These are phyloP conservation scores for Brettanomyces nanus DNA, from an alignment of 805 yeast species.

Conservation along the genomic window DNA sequence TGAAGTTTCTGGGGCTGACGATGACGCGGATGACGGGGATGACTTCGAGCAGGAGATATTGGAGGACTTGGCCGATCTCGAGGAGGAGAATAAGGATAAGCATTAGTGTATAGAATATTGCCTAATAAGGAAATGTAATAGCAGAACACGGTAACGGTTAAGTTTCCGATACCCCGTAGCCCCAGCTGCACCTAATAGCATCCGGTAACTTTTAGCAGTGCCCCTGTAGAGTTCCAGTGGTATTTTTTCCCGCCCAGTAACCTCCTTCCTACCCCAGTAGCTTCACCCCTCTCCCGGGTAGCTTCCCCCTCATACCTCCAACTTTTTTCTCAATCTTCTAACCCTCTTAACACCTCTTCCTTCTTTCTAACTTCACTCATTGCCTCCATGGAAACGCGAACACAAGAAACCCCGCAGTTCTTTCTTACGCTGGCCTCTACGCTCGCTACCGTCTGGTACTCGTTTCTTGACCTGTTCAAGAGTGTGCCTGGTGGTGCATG, in stretches of 20 bases:
- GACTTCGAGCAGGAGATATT: constrained; percentile 42
- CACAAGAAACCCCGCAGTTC: constrained; percentile 18
- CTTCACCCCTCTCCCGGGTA: no score
- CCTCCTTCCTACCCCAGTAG: no score
- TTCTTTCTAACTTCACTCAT: constrained; percentile 7
- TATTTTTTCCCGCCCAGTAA: no score
- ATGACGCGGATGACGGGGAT: constrained; percentile 31
- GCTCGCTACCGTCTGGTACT: constrained; percentile 20
- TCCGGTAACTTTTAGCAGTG: no score
- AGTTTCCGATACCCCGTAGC: no score
- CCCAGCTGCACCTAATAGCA: no score
- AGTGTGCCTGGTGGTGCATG: constrained; percentile 49
- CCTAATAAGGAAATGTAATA: not conserved
- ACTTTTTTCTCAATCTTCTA: no score
- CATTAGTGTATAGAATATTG: not conserved
- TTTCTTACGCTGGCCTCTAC: constrained; percentile 20
- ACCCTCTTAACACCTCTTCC: no score
- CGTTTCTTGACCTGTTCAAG: constrained; percentile 14
- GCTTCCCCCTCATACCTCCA: no score
- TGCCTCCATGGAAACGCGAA: constrained; percentile 8
- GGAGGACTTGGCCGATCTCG: constrained; percentile 41
- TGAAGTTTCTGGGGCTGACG: constrained; percentile 8
- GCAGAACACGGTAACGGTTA: no score
- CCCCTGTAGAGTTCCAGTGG: no score
- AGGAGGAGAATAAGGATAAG: constrained; percentile 25